Conservation (phyloP, 1,284 basidiomycete genomes). For the Chiua sp. region DNA sequence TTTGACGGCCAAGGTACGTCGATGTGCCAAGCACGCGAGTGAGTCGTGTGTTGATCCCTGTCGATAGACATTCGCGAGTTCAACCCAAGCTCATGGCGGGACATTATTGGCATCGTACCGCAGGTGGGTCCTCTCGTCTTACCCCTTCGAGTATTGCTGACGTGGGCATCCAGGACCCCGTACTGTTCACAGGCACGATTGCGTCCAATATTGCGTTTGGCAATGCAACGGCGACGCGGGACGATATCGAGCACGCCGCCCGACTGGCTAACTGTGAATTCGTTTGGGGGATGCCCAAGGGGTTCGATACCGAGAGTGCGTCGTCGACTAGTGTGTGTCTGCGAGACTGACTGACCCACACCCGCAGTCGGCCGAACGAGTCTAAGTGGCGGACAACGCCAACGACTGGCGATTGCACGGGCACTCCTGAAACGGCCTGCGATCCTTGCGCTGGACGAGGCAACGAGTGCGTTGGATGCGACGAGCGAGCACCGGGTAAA, state of each 20-base stretch:
- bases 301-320: constrained; percentile 76
- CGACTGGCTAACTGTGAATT: constrained; percentile 76
- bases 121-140: constrained; percentile 46
- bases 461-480: constrained; percentile 86
- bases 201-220: constrained; percentile 96
- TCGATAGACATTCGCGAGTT: constrained; percentile 83
- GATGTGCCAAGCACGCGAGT: too few species aligned
- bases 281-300: constrained; percentile 89
- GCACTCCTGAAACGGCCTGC: constrained; percentile 87
- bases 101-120: constrained; percentile 87
- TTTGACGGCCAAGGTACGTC: constrained; percentile 83
- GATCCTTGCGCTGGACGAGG: constrained; percentile 84
- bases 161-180: constrained; percentile 57
- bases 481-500: constrained; percentile 89
- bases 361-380: constrained; percentile 44
- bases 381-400: constrained; percentile 77
- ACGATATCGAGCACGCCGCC: constrained; percentile 89
- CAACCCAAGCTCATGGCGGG: constrained; percentile 84
- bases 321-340: too few species aligned
- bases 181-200: constrained; percentile 87
- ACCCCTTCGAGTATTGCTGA: neutral
- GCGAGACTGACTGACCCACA: too few species aligned
- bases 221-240: constrained; percentile 70
- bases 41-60: neutral
- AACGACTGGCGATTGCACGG: constrained; percentile 79